Evolutionary conservation across 192 early-diverging fungal species (phyloP).

Genomic region (Linnemannia hyalina): DNA sequence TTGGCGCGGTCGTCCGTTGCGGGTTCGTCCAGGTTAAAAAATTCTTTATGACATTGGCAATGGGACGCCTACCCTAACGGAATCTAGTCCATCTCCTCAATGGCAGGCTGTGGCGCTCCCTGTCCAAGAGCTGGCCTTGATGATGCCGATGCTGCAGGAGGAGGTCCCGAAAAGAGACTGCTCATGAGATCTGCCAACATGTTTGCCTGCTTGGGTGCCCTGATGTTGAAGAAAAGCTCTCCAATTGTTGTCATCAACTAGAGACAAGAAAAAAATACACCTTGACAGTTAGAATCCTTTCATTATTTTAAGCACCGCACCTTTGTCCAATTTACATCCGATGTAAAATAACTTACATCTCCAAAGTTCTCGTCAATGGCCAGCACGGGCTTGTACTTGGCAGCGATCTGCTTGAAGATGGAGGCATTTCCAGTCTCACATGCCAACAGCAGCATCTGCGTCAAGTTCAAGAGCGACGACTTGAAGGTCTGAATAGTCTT

Average conservation of each 20-base stretch:
- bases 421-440: constrained; percentile 45
- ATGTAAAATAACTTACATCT: constrained; percentile 19
- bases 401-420: constrained; percentile 41
- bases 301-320: constrained; percentile 5
- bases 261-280: background rate
- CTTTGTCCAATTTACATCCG: background rate
- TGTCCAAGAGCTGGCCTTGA: constrained; percentile 28
- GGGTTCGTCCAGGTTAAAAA: background rate
- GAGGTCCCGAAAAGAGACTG: constrained; percentile 61
- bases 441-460: constrained; percentile 37
- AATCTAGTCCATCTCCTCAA: constrained; percentile 52
- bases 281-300: constrained; percentile 32
- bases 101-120: constrained; percentile 41
- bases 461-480: constrained; percentile 65
- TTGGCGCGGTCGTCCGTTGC: background rate
- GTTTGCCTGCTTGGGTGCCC: constrained; percentile 62
- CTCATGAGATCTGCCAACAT: constrained; percentile 66
- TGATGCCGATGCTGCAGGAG: constrained; percentile 33
- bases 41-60: background rate
- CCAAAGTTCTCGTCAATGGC: constrained; percentile 57
- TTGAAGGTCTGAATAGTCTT: constrained; percentile 64
- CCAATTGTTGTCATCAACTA: constrained; percentile 65
- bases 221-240: constrained; percentile 62
- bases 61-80: background rate
- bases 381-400: constrained; percentile 42